Evolutionary conservation across 2,329 filamentous ascomycete species (phyloP), one percentile per base, ranked within the genome.

Genomic region (Cladosporium cucumerinum): DNA sequence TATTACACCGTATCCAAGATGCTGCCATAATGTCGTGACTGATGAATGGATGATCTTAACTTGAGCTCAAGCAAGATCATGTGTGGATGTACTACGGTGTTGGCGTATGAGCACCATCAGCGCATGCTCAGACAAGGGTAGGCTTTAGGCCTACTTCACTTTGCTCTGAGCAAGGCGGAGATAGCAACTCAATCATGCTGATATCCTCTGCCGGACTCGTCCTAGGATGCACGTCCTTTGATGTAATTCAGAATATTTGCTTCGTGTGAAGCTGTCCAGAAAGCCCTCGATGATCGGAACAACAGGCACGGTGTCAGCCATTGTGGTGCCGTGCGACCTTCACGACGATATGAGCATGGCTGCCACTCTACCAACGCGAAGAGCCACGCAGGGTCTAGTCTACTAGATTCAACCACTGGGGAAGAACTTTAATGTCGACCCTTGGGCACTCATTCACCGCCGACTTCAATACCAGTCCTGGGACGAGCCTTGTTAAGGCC

Each of bases 401-500:
- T n/a, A 6, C 5, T 39, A n/a, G 8, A 39, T 7, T 39, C 3
- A 39, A 5, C 6, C 8, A 6, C 5, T 46, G 4, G n/a, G 7
- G n/a, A 12, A 46, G n/a, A 46, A 21, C 7, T 21, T n/a, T 2
- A 10, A 23, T 21, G n/a, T 46, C 39, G n/a, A 46, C 39, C n/a
- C 8, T 23, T 21, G 11, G 12, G 23, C 18, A 10, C 54, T 64
- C 61, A 59, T 21, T 59, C 52, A 43, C 62, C 54, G 6, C 66
- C 73, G 49, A 79, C 70, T 28, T 75, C 75, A 49, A 81, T 76
- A 26, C 72, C 73, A 5, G 73, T 76, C 59, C 78, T 80, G 0
- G 82, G 81, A 12, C 81, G 70, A 67, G 82, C 86, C 72, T 95
- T 97, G 75, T 99, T 99, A 57, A 99, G 78, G 0, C 90, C 92